phyloP scores from a whole-genome alignment of 805 yeast genomes.

The Candida ponderosae region DNA sequence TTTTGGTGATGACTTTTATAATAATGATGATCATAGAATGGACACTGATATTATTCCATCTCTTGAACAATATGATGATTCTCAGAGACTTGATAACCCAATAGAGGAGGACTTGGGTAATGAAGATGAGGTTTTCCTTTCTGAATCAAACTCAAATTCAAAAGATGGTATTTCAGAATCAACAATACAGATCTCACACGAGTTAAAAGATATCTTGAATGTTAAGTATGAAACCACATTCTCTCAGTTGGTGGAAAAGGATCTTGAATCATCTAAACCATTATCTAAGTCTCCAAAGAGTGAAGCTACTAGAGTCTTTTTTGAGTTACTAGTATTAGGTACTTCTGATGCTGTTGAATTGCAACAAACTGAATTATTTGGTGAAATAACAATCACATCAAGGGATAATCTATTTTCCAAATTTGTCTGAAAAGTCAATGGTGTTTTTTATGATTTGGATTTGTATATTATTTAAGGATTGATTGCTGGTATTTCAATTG shows the following conservation, averaged over 20 bases:
- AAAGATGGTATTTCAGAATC: slow-evolving; percentile 33
- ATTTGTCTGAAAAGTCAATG: slow-evolving; percentile 6
- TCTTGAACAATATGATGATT: slow-evolving; percentile 7
- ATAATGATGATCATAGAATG: background rate
- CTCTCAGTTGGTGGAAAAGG: slow-evolving; percentile 29
- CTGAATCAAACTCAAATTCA: slow-evolving; percentile 6
- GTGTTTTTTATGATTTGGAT: background rate
- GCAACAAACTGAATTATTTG: slow-evolving; percentile 53
- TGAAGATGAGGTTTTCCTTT: slow-evolving; percentile 13
- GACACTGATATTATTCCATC: slow-evolving; percentile 5
- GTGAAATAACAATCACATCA: slow-evolving; percentile 45
- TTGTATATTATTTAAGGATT: no score
- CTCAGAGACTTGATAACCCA: slow-evolving; percentile 12
- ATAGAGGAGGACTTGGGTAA: slow-evolving; percentile 15
- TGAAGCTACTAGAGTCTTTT: slow-evolving; percentile 69
- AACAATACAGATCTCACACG: slow-evolving; percentile 46
- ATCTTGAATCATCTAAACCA: slow-evolving; percentile 14
- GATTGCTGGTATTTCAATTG: no score
- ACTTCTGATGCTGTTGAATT: slow-evolving; percentile 63
- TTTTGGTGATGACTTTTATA: slow-evolving; percentile 35
- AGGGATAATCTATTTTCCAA: slow-evolving; percentile 30
- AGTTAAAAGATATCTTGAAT: slow-evolving; percentile 29
- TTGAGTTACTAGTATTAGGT: slow-evolving; percentile 76
- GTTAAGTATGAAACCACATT: slow-evolving; percentile 20
- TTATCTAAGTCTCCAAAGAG: slow-evolving; percentile 33